Conservation (phyloP, 2,329 filamentous ascomycete species). For the Pseudogymnoascus sp. region DNA sequence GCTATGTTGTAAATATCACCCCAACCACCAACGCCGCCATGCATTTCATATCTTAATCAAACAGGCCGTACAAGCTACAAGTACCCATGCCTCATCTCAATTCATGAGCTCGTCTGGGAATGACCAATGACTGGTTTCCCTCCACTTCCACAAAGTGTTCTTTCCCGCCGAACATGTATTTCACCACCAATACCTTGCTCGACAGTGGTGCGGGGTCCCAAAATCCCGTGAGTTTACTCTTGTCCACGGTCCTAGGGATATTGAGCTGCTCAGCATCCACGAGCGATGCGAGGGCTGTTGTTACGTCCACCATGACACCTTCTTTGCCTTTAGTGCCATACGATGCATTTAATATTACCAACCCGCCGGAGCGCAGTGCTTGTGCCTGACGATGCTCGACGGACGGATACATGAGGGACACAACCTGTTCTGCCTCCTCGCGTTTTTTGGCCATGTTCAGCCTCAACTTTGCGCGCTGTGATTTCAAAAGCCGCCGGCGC, state of each 20-base stretch:
- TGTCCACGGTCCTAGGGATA: slow-evolving; percentile 30
- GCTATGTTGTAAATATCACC: neutral
- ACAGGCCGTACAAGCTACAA: neutral
- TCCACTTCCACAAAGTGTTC: slow-evolving; percentile 33
- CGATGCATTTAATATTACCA: slow-evolving; percentile 34
- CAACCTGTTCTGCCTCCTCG: slow-evolving; percentile 33
- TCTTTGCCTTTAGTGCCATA: slow-evolving; percentile 28
- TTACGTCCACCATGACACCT: slow-evolving; percentile 31
- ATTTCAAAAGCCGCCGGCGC: slow-evolving; percentile 29
- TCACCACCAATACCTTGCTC: slow-evolving; percentile 34
- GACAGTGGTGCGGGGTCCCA: slow-evolving; percentile 36
- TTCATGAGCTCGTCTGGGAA: slow-evolving; percentile 33
- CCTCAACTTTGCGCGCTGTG: slow-evolving; percentile 31
- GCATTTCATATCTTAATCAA: slow-evolving; percentile 3
- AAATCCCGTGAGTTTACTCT: slow-evolving; percentile 37
- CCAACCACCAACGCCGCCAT: neutral
- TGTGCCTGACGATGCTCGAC: slow-evolving; percentile 32
- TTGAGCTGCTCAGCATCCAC: slow-evolving; percentile 35
- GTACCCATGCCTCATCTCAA: neutral
- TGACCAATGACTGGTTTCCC: slow-evolving; percentile 31
- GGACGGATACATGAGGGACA: slow-evolving; percentile 34
- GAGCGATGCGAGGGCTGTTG: slow-evolving; percentile 36
- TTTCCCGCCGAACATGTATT: slow-evolving; percentile 34
- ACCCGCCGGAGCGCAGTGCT: slow-evolving; percentile 30
- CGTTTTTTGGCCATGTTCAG: slow-evolving; percentile 30